Evolutionary conservation across 148 eudicot genomes (phyloP).

Genomic region (Bassia scoparia): DNA sequence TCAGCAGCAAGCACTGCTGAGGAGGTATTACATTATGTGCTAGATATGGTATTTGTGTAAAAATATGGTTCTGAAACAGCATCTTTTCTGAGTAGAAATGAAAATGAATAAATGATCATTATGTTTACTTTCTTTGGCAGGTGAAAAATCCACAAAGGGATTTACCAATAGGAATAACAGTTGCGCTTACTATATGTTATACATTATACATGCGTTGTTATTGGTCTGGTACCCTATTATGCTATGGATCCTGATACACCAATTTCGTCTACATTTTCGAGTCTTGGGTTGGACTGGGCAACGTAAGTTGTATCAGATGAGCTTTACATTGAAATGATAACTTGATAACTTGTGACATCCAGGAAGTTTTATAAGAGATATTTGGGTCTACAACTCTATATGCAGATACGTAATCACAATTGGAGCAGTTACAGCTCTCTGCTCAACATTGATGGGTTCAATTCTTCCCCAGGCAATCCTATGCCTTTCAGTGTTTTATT

Average conservation of each 20-base stretch:
- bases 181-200: slow-evolving; percentile 52
- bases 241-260: slow-evolving; percentile 65
- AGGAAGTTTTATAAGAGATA: slow-evolving; percentile 28
- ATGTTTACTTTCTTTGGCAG: slow-evolving; percentile 23
- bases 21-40: too few relatives aligned
- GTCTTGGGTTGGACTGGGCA: slow-evolving; percentile 69
- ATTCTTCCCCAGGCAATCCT: slow-evolving; percentile 63
- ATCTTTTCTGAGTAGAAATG: too few relatives aligned
- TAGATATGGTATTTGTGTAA: too few relatives aligned
- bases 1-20: too few relatives aligned
- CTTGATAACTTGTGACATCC: neutral
- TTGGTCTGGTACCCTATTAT: slow-evolving; percentile 65
- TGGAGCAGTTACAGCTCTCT: too few relatives aligned
- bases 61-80: too few relatives aligned
- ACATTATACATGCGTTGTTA: slow-evolving; percentile 59
- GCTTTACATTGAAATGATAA: neutral
- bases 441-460: slow-evolving; percentile 60
- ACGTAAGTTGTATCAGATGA: slow-evolving; percentile 39
- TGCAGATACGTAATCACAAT: too few relatives aligned
- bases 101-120: neutral
- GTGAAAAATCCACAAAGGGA: slow-evolving; percentile 60
- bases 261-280: slow-evolving; percentile 65
- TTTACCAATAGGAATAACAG: slow-evolving; percentile 61
- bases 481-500: slow-evolving; percentile 2
- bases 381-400: too few relatives aligned